Base-by-base conservation (phyloP, 1,284 basidiomycete species). In the Papiliotrema laurentii region DNA sequence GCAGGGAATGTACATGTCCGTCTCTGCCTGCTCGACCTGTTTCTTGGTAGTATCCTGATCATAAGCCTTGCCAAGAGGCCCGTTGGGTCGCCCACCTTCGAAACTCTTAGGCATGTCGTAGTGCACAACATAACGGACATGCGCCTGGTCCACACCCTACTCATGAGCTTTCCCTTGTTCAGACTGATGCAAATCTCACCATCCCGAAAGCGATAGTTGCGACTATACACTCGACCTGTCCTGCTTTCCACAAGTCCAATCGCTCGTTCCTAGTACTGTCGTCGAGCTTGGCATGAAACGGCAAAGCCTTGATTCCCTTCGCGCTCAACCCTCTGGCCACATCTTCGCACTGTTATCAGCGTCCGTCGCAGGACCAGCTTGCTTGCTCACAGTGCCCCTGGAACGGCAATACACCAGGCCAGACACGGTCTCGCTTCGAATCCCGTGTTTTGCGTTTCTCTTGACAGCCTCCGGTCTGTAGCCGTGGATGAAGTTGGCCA, bases 1-100 rank as follows among this genome's bases (percentile, higher is more conserved):
- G n/a, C n/a, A n/a, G 41, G 13, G 14, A 74, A 22, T 81, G 66
- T 59, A 88, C 87, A 55, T 78, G 72, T 33, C 86, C 86, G 68
- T 92, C 88, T 47, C 89, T 78, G n/a, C 89, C 89, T 36, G 86
- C 89, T 51, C 88, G 78, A 28, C 87, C 87, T 45, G 88, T 91
- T 68, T 92, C 89, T 66, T 92, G 89, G 65, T 92, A 92, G 70
- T 85, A 92, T 0, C 86, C 88, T 88, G 47, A 22, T 7, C 2
- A 19, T 42, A 22, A 42, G 41, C 28, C 14, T 27, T 9, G 35
- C 24, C 24, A 41, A 21, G 21, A 39, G 21, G 28, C 18, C 30
- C 18, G 16, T 31, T 3, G 11, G 5, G 11, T 4, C 3, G 57
- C 72, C 56, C 43, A 83, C 87, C 87, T 79, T 90, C 88, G 53